Evolutionary conservation across 164 flowering plant genomes (phyloP).

Genomic region (Chimonanthus praecox): DNA sequence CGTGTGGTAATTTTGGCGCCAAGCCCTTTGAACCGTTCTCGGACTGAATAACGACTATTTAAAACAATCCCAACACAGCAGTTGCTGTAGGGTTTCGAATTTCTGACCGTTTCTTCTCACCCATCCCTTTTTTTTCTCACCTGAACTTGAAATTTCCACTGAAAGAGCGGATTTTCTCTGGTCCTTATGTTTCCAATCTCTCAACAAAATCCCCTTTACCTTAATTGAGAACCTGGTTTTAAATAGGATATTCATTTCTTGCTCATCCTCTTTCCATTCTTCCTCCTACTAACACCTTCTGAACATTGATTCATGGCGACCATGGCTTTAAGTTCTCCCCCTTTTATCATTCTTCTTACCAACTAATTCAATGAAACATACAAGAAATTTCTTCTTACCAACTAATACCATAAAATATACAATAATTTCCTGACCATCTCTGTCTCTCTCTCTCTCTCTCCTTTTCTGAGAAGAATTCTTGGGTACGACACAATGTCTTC

Average conservation of each 20-base stretch:
- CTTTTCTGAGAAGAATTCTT: neutral
- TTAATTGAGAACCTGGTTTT: neutral
- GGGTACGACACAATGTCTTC: constrained; percentile 3
- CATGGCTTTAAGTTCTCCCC: neutral
- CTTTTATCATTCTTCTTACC: neutral
- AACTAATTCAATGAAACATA: too few species aligned
- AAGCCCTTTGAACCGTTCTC: neutral
- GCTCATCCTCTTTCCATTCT: constrained; percentile 5
- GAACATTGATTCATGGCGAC: neutral
- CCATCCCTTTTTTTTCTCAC: neutral
- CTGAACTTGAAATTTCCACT: neutral
- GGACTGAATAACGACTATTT: neutral
- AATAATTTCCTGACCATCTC: neutral
- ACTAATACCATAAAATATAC: too few species aligned
- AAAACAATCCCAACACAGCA: neutral
- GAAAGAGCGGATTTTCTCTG: neutral
- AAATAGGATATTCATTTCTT: neutral
- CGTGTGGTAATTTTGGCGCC: neutral
- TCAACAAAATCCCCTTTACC: neutral
- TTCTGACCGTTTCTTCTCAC: neutral
- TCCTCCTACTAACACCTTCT: neutral
- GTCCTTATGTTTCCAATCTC: neutral
- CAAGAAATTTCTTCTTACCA: too few species aligned
- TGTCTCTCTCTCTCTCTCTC: neutral
- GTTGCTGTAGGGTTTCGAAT: neutral